These are phyloP conservation scores for Leccinum griseonigrum DNA, from an alignment of 1,284 basidiomycete genomes.

Conservation along the genomic window DNA sequence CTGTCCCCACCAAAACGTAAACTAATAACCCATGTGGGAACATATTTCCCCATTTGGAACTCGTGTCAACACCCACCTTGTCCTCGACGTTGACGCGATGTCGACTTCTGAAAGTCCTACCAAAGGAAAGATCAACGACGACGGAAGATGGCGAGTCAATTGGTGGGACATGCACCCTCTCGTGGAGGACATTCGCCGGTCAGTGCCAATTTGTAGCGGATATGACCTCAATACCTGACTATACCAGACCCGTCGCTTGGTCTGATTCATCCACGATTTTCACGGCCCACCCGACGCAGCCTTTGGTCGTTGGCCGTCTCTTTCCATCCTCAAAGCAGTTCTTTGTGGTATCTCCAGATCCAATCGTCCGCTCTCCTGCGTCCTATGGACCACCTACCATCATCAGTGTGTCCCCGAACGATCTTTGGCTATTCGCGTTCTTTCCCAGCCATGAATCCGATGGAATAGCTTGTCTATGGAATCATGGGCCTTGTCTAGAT, in stretches of 20 bases:
- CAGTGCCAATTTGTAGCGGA: constrained; percentile 8
- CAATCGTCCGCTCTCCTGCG: constrained; percentile 41
- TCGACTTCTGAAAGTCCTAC: constrained; percentile 35
- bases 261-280: constrained; percentile 66
- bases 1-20: not conserved
- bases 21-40: not conserved
- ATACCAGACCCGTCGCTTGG: constrained; percentile 64
- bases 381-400: constrained; percentile 61
- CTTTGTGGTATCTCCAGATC: constrained; percentile 49
- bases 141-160: constrained; percentile 50
- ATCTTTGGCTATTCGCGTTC: constrained; percentile 70
- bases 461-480: constrained; percentile 67
- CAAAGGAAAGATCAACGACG: constrained; percentile 59
- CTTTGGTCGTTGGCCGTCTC: constrained; percentile 58
- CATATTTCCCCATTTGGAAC: not conserved
- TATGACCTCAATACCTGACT: not conserved
- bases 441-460: constrained; percentile 57
- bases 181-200: constrained; percentile 56
- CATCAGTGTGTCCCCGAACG: constrained; percentile 55
- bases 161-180: constrained; percentile 75
- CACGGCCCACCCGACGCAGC: constrained; percentile 58
- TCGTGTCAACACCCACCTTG: not conserved
- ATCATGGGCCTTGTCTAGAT: constrained; percentile 52
- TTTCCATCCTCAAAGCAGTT: constrained; percentile 70
- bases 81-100: constrained; percentile 11